Conservation (phyloP, 495 filamentous ascomycete genomes). For the Talaromyces borbonicus region DNA sequence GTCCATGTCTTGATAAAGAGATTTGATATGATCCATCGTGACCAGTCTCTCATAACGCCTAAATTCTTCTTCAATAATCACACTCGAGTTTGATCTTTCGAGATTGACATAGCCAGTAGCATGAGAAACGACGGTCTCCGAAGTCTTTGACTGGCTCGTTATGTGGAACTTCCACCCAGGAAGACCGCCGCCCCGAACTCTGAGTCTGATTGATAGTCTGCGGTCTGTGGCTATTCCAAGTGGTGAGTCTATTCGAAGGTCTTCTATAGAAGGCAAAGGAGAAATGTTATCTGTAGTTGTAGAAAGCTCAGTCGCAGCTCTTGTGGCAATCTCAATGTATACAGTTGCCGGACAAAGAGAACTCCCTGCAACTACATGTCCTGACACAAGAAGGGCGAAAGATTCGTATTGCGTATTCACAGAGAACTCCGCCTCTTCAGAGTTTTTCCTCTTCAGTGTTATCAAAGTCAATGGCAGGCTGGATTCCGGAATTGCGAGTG, state of each 20-base stretch:
- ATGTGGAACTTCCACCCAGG: background rate
- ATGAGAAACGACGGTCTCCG: background rate
- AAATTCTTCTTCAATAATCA: background rate
- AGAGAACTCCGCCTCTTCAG: background rate
- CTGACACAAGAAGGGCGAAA: constrained; percentile 7
- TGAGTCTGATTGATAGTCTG: background rate
- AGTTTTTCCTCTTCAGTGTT: too few relatives aligned
- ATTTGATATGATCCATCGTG: background rate
- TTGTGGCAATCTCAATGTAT: constrained; percentile 17
- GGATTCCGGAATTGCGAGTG: background rate
- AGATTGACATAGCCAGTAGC: background rate
- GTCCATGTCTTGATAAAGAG: background rate
- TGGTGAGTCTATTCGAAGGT: background rate
- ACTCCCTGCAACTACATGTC: constrained; percentile 28
- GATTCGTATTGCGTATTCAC: background rate
- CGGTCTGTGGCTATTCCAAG: background rate
- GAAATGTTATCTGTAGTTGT: background rate
- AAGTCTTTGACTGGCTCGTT: background rate
- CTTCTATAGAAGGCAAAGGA: background rate
- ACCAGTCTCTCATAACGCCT: background rate
- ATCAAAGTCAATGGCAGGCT: background rate
- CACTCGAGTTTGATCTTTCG: background rate
- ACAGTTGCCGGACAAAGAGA: constrained; percentile 34
- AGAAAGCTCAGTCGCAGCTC: background rate
- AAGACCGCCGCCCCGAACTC: background rate